phyloP scores from a whole-genome alignment of 768 basidiomycete genomes.

The Pisolithus sp. region DNA sequence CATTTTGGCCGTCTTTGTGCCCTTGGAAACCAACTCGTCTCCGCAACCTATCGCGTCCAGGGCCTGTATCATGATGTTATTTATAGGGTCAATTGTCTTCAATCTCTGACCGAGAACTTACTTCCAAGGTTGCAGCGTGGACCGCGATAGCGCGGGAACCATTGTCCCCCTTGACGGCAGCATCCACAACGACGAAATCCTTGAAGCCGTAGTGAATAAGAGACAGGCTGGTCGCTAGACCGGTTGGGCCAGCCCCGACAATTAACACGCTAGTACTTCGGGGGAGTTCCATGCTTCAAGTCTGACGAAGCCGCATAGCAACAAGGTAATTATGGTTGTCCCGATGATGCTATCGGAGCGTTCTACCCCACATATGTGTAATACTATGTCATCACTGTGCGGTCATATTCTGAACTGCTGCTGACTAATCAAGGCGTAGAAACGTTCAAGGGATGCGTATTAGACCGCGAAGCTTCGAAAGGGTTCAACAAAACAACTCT shows the following conservation, averaged over 20 bases:
- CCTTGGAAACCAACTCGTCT: slow-evolving; percentile 31
- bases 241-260: slow-evolving; percentile 25
- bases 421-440: not conserved
- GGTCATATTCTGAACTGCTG: not conserved
- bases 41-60: slow-evolving; percentile 39
- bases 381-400: too few species aligned
- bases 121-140: slow-evolving; percentile 53
- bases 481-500: too few species aligned
- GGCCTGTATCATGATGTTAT: slow-evolving; percentile 30
- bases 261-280: slow-evolving; percentile 37
- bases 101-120: slow-evolving; percentile 10
- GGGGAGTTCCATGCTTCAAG: slow-evolving; percentile 23
- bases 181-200: slow-evolving; percentile 43
- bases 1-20: slow-evolving; percentile 26
- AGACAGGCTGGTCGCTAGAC: slow-evolving; percentile 42
- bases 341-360: too few species aligned
- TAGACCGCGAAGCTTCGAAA: too few species aligned
- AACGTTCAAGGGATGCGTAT: too few species aligned
- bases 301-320: not conserved
- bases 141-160: slow-evolving; percentile 40
- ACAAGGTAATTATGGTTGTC: not conserved
- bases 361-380: too few species aligned
- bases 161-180: slow-evolving; percentile 22
- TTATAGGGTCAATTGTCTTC: not conserved
- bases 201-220: slow-evolving; percentile 34